Percentiles rank a stretch among this genome's conserved stretches.
These are phyloP conservation scores for Curvularia sp. DNA, from an alignment of 2,329 filamentous ascomycete species.

Conservation along the genomic window DNA sequence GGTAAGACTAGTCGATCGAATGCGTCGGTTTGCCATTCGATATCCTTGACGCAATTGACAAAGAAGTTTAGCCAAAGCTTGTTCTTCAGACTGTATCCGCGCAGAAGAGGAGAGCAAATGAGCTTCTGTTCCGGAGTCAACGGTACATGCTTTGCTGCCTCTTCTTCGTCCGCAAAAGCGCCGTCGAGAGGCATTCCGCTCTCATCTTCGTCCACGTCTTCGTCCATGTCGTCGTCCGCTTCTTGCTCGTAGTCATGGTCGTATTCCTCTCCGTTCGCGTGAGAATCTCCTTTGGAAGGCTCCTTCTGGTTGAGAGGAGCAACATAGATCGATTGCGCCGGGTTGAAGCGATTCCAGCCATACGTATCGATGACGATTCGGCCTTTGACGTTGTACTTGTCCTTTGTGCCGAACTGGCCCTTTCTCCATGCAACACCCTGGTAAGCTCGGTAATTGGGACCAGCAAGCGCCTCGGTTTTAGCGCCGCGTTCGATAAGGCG, in stretches of 20 bases:
- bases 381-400: conserved; percentile 57
- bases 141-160: conserved; percentile 21
- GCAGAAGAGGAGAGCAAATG: conserved; percentile 56
- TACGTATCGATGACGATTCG: conserved; percentile 61
- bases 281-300: not conserved
- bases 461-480: conserved; percentile 56
- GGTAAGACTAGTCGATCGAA: conserved; percentile 53
- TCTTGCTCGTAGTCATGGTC: conserved; percentile 20
- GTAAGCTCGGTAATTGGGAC: conserved; percentile 61
- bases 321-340: conserved; percentile 51
- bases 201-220: conserved; percentile 20
- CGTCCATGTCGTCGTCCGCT: conserved; percentile 2
- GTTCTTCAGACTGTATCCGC: conserved; percentile 35
- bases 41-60: conserved; percentile 54
- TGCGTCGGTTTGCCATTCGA: conserved; percentile 54
- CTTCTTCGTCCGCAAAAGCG: conserved; percentile 28
- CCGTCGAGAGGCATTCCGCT: conserved; percentile 27
- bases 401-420: conserved; percentile 44
- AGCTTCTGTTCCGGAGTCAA: conserved; percentile 39
- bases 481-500: conserved; percentile 57
- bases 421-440: conserved; percentile 54
- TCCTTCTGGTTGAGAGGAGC: conserved; percentile 47
- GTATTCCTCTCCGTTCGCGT: not conserved
- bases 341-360: conserved; percentile 61
- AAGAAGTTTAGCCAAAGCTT: conserved; percentile 41